Base-by-base conservation (phyloP, 495 filamentous ascomycete genomes). In the Penicillium turbatum region DNA sequence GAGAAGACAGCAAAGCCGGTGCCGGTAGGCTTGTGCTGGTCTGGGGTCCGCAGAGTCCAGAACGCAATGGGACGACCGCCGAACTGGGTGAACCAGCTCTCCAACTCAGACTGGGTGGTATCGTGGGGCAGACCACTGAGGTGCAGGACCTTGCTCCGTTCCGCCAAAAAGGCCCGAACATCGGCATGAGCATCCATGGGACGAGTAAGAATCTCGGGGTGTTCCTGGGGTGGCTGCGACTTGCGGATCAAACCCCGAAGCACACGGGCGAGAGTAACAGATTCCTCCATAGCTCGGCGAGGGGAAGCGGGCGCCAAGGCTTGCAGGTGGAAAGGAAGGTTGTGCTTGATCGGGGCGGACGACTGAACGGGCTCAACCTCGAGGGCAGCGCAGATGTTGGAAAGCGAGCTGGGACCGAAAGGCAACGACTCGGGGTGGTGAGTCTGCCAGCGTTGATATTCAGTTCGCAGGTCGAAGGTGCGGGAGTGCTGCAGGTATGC, bases 11-110 rank as follows among this genome's bases (percentile, higher is more conserved):
- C 93, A 70, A 98, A 98, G 21, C 93, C 93, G 38, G 92, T 92
- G 16, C 93, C 93, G 7, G 92, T 97, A 16, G 93, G 93, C 77
- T 98, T 98, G 74, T 97, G 92, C 70, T 97, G 93, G 69, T 98
- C 93, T 10, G 93, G 93, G 17, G 93, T 97, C 37, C 93, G 89
- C 47, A 98, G 78, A 16, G 93, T 98, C 92, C 92, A 98, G 72
- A 98, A 98, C 17, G 92, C 92, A 75, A 97, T 97, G n/a, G 93
- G 93, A 15, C 93, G 88, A 38, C 93, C 93, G 51, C 93, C 92
- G 63, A 95, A 98, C 67, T 98, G 93, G 21, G 93, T 98, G 70
- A 97, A 98, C 93, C 93, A 98, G 70, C 90, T 96, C 74, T 97
- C 93, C 31, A 98, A 78, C 71, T 97, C 93, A 13, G 91, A 96